A percentile compares a stretch with the other conserved stretches of the same genome.
Conservation (phyloP, 331 rosid species). For the Rhamnella rubrinervis region DNA sequence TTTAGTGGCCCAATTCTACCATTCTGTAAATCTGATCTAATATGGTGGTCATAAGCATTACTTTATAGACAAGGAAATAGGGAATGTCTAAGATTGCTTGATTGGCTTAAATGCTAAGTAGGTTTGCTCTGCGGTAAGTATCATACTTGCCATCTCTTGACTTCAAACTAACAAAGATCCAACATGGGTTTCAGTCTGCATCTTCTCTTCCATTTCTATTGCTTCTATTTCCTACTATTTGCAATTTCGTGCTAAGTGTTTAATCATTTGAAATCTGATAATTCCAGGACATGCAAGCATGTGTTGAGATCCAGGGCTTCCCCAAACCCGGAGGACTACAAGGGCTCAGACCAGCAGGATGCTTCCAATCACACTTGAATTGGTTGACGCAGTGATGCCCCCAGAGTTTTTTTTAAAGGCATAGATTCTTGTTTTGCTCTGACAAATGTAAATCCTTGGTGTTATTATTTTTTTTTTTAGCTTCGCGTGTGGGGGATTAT, state of each 20-base stretch:
- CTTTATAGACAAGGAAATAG: too few species aligned
- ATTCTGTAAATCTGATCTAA: background rate
- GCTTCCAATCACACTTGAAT: conserved; percentile 41
- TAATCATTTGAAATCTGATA: conserved; percentile 15
- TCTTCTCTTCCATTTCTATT: background rate
- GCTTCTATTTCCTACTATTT: conserved; percentile 1
- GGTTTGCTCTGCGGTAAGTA: too few species aligned
- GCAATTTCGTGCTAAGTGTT: background rate
- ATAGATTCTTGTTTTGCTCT: conserved; percentile 27
- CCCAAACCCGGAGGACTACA: conserved; percentile 40
- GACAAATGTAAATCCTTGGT: conserved; percentile 27
- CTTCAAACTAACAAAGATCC: background rate
- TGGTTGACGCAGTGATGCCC: conserved; percentile 9
- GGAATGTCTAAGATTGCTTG: too few species aligned
- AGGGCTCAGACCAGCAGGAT: conserved; percentile 37
- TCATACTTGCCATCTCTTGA: too few species aligned
- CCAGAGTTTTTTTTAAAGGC: conserved; percentile 5
- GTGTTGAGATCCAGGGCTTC: conserved; percentile 47
- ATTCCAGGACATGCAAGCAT: conserved; percentile 59
- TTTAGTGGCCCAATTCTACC: background rate
- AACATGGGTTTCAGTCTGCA: background rate
- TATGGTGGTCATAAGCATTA: background rate
- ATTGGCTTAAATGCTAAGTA: too few species aligned
- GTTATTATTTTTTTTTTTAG: background rate
- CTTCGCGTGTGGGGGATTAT: background rate